phyloP scores from a whole-genome alignment of 805 yeast genomes.

The Candida silvicultrix region DNA sequence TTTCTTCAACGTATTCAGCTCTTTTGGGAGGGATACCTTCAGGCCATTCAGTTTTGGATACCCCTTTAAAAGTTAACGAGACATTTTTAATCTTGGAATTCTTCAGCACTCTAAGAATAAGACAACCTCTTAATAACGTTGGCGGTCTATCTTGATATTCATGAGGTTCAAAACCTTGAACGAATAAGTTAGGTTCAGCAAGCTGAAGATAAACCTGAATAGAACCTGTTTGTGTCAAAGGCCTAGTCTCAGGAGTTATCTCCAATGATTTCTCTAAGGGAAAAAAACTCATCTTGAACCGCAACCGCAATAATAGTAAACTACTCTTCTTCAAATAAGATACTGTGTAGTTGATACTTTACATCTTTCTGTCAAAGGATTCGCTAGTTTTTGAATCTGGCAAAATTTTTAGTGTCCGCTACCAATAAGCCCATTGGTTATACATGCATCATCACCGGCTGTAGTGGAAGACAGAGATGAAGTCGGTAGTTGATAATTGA shows the following conservation, averaged over 20 bases:
- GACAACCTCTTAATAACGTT: slow-evolving; percentile 72
- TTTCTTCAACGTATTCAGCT: slow-evolving; percentile 55
- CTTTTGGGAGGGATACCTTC: slow-evolving; percentile 95
- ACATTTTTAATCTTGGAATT: slow-evolving; percentile 67
- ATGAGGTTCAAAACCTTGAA: slow-evolving; percentile 71
- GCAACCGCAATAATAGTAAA: too few relatives aligned
- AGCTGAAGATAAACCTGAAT: slow-evolving; percentile 66
- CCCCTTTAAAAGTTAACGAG: slow-evolving; percentile 56
- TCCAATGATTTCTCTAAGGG: slow-evolving; percentile 47
- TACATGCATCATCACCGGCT: not conserved
- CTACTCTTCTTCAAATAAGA: too few relatives aligned
- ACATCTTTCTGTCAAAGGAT: not conserved
- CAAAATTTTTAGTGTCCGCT: not conserved
- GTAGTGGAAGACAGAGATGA: not conserved
- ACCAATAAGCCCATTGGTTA: not conserved
- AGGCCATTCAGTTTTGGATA: slow-evolving; percentile 88
- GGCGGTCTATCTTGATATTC: slow-evolving; percentile 70
- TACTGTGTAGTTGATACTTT: too few relatives aligned
- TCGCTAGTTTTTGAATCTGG: not conserved
- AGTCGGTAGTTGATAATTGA: too few relatives aligned
- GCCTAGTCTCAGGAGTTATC: slow-evolving; percentile 32
- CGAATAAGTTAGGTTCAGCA: slow-evolving; percentile 73
- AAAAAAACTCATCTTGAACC: slow-evolving; percentile 31
- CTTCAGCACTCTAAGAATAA: slow-evolving; percentile 62
- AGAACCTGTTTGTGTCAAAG: slow-evolving; percentile 55